A percentile compares a stretch with the other conserved stretches of the same genome.
phyloP scores from a whole-genome alignment of 2,329 filamentous ascomycete species.

The Stachybotrys elegans region DNA sequence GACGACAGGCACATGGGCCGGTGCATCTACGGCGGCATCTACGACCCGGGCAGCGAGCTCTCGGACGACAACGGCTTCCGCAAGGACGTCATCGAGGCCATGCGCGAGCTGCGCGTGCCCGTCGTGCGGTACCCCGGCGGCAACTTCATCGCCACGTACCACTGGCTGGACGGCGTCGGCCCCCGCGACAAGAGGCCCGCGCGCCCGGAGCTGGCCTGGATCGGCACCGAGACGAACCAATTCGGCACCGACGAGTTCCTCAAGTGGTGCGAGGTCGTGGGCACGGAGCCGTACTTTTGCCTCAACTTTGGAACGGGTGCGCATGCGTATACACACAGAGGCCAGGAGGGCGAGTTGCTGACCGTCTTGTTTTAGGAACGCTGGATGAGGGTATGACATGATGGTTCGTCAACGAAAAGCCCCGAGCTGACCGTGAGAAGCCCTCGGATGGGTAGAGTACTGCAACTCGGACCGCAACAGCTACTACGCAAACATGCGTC shows the following conservation, averaged over 20 bases:
- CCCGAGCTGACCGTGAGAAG: slow-evolving; percentile 28
- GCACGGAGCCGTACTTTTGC: slow-evolving; percentile 73
- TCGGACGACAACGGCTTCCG: slow-evolving; percentile 72
- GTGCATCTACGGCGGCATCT: slow-evolving; percentile 83
- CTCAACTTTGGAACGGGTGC: slow-evolving; percentile 75
- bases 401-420: slow-evolving; percentile 8
- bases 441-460: slow-evolving; percentile 77
- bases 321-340: not conserved
- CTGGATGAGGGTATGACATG: slow-evolving; percentile 26
- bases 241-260: slow-evolving; percentile 87
- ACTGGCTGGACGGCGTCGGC: slow-evolving; percentile 79
- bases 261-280: slow-evolving; percentile 69
- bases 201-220: slow-evolving; percentile 70
- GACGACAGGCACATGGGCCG: slow-evolving; percentile 72
- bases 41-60: slow-evolving; percentile 70
- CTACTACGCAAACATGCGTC: slow-evolving; percentile 75
- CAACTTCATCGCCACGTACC: slow-evolving; percentile 81
- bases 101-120: slow-evolving; percentile 69
- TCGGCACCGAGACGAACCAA: slow-evolving; percentile 68
- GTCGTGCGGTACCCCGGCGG: slow-evolving; percentile 79
- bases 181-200: slow-evolving; percentile 63
- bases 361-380: slow-evolving; percentile 25
- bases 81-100: slow-evolving; percentile 68
- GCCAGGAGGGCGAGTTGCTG: slow-evolving; percentile 1
- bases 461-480: slow-evolving; percentile 76